phyloP scores from a whole-genome alignment of 1,284 basidiomycete species.

The Cryptococcus deneoformans region DNA sequence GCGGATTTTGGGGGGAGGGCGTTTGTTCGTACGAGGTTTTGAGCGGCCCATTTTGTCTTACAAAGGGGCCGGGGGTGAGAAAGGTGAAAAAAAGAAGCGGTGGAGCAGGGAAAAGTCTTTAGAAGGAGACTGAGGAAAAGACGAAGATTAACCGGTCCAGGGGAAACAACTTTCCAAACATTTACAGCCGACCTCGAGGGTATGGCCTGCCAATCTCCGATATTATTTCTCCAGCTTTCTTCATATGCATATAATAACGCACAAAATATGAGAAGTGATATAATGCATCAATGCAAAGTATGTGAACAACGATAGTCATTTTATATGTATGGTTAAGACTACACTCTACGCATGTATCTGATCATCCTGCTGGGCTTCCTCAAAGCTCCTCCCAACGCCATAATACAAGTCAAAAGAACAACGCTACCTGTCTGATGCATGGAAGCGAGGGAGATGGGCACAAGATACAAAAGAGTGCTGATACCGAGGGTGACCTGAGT shows the following conservation, averaged over 20 bases:
- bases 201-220: no score
- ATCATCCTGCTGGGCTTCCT: conserved; percentile 57
- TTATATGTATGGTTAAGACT: no score
- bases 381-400: conserved; percentile 71
- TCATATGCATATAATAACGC: no score
- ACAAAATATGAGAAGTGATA: no score
- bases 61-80: background rate
- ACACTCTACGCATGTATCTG: conserved; percentile 4
- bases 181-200: no score
- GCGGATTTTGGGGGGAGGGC: conserved; percentile 28
- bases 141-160: background rate
- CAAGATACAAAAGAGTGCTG: conserved; percentile 87
- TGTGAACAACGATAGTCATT: no score
- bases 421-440: conserved; percentile 95
- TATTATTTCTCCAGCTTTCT: no score
- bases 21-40: conserved; percentile 43
- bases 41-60: conserved; percentile 38
- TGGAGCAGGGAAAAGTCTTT: background rate
- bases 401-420: conserved; percentile 76
- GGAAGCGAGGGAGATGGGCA: conserved; percentile 88
- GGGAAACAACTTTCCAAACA: no score
- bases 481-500: conserved; percentile 88
- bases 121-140: background rate
- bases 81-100: background rate
- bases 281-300: no score